phyloP scores from a whole-genome alignment of 2,329 filamentous ascomycete species.

The Arthrobotrys entomopaga region DNA sequence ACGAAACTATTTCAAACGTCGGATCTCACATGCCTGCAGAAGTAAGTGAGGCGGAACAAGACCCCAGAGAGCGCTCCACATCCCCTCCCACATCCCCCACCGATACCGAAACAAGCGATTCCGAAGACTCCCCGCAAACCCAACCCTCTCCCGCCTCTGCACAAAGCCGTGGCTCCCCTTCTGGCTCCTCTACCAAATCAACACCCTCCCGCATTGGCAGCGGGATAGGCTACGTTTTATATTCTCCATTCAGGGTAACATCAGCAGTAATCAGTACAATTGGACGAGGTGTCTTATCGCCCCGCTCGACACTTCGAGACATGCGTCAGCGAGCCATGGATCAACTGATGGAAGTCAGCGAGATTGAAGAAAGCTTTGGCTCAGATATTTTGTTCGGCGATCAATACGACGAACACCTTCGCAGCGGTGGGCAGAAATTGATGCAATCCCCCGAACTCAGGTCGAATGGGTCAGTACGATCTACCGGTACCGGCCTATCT shows the following conservation, averaged over 20 bases:
- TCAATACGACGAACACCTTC: slow-evolving; percentile 53
- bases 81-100: slow-evolving; percentile 43
- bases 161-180: slow-evolving; percentile 11
- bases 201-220: slow-evolving; percentile 32
- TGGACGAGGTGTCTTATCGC: slow-evolving; percentile 44
- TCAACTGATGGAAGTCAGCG: slow-evolving; percentile 43
- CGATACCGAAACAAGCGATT: slow-evolving; percentile 54
- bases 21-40: slow-evolving; percentile 38
- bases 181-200: slow-evolving; percentile 25
- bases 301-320: slow-evolving; percentile 39
- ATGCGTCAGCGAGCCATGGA: slow-evolving; percentile 55
- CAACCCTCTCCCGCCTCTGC: slow-evolving; percentile 18
- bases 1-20: slow-evolving; percentile 41
- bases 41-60: slow-evolving; percentile 45
- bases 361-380: slow-evolving; percentile 48
- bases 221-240: slow-evolving; percentile 44
- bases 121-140: slow-evolving; percentile 45
- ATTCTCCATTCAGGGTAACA: slow-evolving; percentile 45
- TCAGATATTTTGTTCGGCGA: slow-evolving; percentile 52
- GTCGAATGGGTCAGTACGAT: slow-evolving; percentile 35
- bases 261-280: slow-evolving; percentile 43
- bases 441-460: slow-evolving; percentile 32
- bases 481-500: slow-evolving; percentile 20
- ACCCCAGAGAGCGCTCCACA: slow-evolving; percentile 15
- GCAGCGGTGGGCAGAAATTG: slow-evolving; percentile 37